A percentile compares a stretch with the other conserved stretches of the same genome.
Evolutionary conservation across 768 basidiomycete species (phyloP).

Genomic region (Hysterangium stoloniferum): DNA sequence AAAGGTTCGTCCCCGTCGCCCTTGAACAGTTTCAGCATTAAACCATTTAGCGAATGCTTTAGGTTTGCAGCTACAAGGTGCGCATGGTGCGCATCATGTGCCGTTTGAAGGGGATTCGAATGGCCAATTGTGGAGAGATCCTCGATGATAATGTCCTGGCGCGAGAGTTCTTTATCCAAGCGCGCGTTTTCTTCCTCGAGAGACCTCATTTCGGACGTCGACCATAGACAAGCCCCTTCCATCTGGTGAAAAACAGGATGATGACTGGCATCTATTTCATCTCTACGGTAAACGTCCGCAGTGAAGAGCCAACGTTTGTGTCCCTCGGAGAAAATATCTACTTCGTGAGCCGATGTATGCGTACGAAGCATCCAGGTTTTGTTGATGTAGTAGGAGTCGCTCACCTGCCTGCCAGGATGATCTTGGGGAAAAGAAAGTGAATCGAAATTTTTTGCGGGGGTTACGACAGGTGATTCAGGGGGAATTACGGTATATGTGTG

Average conservation of each 20-base stretch:
- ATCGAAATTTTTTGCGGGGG: conserved; percentile 91
- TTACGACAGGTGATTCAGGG: conserved; percentile 82
- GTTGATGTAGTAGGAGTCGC: conserved; percentile 97
- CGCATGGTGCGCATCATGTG: conserved; percentile 68
- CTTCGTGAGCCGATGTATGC: conserved; percentile 97
- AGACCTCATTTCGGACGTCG: conserved; percentile 34
- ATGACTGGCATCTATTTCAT: conserved; percentile 95
- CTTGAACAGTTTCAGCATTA: conserved; percentile 80
- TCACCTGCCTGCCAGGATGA: conserved; percentile 85
- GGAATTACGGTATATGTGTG: conserved; percentile 63
- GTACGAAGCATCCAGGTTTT: conserved; percentile 86
- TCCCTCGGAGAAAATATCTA: conserved; percentile 76
- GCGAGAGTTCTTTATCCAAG: conserved; percentile 50
- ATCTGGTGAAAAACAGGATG: conserved; percentile 99
- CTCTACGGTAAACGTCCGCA: conserved; percentile 94
- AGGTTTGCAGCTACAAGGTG: conserved; percentile 75
- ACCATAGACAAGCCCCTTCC: conserved; percentile 84
- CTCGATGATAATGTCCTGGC: conserved; percentile 77
- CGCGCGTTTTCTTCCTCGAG: conserved; percentile 65
- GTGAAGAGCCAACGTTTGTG: conserved; percentile 83
- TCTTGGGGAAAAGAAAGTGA: conserved; percentile 89
- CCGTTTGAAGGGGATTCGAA: conserved; percentile 73
- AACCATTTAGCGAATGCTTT: conserved; percentile 81
- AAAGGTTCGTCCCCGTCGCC: conserved; percentile 60
- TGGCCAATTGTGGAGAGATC: conserved; percentile 69